These are phyloP conservation scores for Claviceps sp. DNA, from an alignment of 2,329 filamentous ascomycete genomes.

Conservation along the genomic window DNA sequence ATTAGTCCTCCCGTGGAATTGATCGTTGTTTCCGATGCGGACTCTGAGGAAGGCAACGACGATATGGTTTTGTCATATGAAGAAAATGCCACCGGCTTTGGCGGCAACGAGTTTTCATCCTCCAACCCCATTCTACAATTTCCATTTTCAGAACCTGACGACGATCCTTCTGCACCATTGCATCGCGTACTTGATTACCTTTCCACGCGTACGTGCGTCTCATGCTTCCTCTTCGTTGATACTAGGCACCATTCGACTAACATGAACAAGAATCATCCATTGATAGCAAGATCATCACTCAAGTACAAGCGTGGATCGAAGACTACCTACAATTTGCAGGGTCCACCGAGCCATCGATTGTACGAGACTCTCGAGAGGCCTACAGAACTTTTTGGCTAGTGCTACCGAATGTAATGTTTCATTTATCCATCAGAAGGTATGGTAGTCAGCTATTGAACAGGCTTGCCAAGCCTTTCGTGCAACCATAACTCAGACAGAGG, in stretches of 20 bases:
- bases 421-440: constrained; percentile 26
- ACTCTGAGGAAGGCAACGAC: constrained; percentile 12
- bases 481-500: background rate
- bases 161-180: constrained; percentile 19
- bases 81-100: constrained; percentile 16
- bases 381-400: constrained; percentile 37
- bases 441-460: constrained; percentile 8
- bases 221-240: background rate
- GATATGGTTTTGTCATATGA: constrained; percentile 19
- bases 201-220: constrained; percentile 14
- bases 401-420: constrained; percentile 35
- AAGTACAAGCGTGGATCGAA: constrained; percentile 37
- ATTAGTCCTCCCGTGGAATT: constrained; percentile 32
- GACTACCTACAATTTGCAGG: constrained; percentile 30
- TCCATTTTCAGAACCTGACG: constrained; percentile 27
- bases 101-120: constrained; percentile 11
- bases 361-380: constrained; percentile 29
- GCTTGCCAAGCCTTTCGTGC: background rate
- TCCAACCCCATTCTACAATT: constrained; percentile 32
- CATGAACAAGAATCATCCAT: constrained; percentile 23
- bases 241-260: background rate
- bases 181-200: constrained; percentile 25
- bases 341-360: constrained; percentile 18
- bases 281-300: constrained; percentile 30
- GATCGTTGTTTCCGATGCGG: constrained; percentile 23